These are phyloP conservation scores for Epichloe baconii DNA, from an alignment of 2,329 filamentous ascomycete genomes.

Conservation along the genomic window DNA sequence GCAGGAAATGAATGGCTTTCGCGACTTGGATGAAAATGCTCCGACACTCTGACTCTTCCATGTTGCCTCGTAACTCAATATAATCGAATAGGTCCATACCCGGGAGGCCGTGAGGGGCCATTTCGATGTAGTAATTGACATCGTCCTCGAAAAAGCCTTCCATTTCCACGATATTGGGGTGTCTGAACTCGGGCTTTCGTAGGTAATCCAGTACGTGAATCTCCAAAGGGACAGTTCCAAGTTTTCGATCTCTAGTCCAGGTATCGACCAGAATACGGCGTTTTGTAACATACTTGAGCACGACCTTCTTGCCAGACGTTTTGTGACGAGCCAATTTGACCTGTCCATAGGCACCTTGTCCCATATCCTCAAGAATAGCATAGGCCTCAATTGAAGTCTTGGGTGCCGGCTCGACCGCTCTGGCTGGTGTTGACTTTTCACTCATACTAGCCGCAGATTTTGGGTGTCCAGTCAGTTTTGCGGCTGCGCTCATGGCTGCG, in stretches of 20 bases:
- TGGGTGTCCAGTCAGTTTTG: conserved; percentile 33
- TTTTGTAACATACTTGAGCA: conserved; percentile 97
- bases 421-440: conserved; percentile 21
- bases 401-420: conserved; percentile 25
- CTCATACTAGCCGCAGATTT: conserved; percentile 17
- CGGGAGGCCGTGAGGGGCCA: conserved; percentile 85
- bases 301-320: conserved; percentile 67
- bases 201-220: conserved; percentile 96
- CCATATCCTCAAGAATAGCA: conserved; percentile 92
- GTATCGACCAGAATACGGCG: conserved; percentile 93
- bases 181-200: conserved; percentile 53
- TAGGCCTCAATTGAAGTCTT: conserved; percentile 90
- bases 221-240: conserved; percentile 90
- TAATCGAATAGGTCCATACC: conserved; percentile 99
- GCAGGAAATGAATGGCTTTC: conserved; percentile 77
- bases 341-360: conserved; percentile 92
- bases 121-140: conserved; percentile 96
- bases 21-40: conserved; percentile 95
- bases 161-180: conserved; percentile 63
- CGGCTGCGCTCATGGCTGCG: conserved; percentile 40
- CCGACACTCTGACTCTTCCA: conserved; percentile 87
- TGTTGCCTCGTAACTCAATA: conserved; percentile 88
- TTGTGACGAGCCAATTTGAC: conserved; percentile 90
- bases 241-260: conserved; percentile 84
- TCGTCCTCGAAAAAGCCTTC: conserved; percentile 66